Percentiles rank a stretch among this genome's conserved stretches.
phyloP scores from a whole-genome alignment of 257 asterid species.

The Ilex asprella region DNA sequence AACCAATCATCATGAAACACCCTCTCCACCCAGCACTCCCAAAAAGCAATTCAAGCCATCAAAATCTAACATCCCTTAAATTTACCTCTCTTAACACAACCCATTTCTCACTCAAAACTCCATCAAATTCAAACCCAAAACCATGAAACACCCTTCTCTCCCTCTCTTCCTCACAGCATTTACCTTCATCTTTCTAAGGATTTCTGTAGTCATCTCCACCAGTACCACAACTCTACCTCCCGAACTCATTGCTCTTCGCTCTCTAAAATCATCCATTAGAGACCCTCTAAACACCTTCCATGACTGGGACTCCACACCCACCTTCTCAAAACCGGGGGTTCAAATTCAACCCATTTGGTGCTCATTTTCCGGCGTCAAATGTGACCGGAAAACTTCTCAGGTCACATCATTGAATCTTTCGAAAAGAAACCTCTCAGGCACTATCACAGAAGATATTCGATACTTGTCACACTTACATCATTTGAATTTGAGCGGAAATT shows the following conservation, averaged over 20 bases:
- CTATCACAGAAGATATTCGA: slow-evolving; percentile 37
- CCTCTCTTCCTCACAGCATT: slow-evolving; percentile 10
- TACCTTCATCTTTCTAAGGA: slow-evolving; percentile 16
- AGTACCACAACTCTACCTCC: slow-evolving; percentile 31
- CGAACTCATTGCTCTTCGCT: slow-evolving; percentile 46
- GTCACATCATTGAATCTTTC: slow-evolving; percentile 62
- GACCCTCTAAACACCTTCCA: slow-evolving; percentile 57
- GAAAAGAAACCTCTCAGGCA: slow-evolving; percentile 65
- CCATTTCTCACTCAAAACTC: slow-evolving; percentile 22
- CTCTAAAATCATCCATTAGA: slow-evolving; percentile 51
- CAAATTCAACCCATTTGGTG: slow-evolving; percentile 54
- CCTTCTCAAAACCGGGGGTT: slow-evolving; percentile 26
- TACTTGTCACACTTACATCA: slow-evolving; percentile 41
- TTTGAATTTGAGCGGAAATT: slow-evolving; percentile 68
- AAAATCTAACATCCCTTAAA: slow-evolving; percentile 55
- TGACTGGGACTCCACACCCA: slow-evolving; percentile 53
- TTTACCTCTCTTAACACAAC: slow-evolving; percentile 29
- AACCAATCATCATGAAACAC: slow-evolving; percentile 59
- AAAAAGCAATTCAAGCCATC: slow-evolving; percentile 56
- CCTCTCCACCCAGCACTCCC: slow-evolving; percentile 55
- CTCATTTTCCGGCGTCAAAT: slow-evolving; percentile 64
- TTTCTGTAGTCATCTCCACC: slow-evolving; percentile 3
- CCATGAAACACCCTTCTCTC: slow-evolving; percentile 36
- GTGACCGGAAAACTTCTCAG: slow-evolving; percentile 39
- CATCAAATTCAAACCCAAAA: slow-evolving; percentile 15